Evolutionary conservation across 768 basidiomycete species (phyloP).

Genomic region (Peribolospora kevripleyi): DNA sequence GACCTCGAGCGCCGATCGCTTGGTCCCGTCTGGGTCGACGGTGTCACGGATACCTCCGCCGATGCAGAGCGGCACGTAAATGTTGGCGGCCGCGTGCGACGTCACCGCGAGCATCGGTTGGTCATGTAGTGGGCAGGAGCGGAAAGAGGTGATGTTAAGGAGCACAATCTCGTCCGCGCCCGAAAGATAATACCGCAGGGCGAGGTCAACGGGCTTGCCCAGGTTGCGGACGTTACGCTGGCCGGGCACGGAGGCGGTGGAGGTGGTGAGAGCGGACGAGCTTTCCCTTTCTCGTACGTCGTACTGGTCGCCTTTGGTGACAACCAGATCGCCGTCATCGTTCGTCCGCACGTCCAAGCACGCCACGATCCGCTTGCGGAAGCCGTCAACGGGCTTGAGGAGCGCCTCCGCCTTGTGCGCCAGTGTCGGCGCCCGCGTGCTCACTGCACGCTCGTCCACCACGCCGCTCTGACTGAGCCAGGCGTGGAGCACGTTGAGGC

Average conservation of each 20-base stretch:
- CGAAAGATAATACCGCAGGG: conserved; percentile 54
- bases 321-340: conserved; percentile 85
- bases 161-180: conserved; percentile 94
- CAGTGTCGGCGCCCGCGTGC: conserved; percentile 1
- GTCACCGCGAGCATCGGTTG: conserved; percentile 98
- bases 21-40: conserved; percentile 80
- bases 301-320: conserved; percentile 98
- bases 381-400: conserved; percentile 24
- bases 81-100: conserved; percentile 56
- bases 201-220: conserved; percentile 84
- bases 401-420: neutral
- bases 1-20: conserved; percentile 66
- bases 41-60: conserved; percentile 96
- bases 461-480: conserved; percentile 33
- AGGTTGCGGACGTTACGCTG: conserved; percentile 53
- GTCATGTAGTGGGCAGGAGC: conserved; percentile 76
- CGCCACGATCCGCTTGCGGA: conserved; percentile 85
- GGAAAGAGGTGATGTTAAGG: conserved; percentile 98
- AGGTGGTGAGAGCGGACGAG: conserved; percentile 2
- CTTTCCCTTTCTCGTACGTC: conserved; percentile 50
- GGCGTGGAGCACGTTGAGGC: conserved; percentile 47
- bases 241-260: conserved; percentile 10
- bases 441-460: neutral
- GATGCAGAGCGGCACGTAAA: conserved; percentile 94
- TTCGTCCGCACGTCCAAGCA: conserved; percentile 96